These are phyloP conservation scores for Misopates orontium DNA, from an alignment of 257 asterid genomes.

Conservation along the genomic window DNA sequence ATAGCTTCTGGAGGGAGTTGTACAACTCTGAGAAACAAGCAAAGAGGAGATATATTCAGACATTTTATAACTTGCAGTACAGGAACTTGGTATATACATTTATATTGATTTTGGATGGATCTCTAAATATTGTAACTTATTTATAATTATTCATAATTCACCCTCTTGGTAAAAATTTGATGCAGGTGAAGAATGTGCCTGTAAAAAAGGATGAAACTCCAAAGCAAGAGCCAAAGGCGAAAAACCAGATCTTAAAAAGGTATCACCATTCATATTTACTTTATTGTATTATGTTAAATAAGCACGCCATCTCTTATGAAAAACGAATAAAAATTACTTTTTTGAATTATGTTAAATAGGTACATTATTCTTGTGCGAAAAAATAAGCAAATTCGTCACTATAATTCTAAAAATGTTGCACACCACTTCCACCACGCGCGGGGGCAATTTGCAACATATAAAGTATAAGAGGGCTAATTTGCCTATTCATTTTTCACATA, in stretches of 20 bases:
- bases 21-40: slow-evolving; percentile 65
- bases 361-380: too few relatives aligned
- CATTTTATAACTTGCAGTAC: slow-evolving; percentile 74
- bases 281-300: too few relatives aligned
- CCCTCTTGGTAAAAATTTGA: slow-evolving; percentile 1
- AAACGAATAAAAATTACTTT: too few relatives aligned
- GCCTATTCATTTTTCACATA: too few relatives aligned
- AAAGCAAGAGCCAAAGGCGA: slow-evolving; percentile 44
- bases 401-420: too few relatives aligned
- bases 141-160: neutral
- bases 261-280: slow-evolving; percentile 32
- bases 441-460: too few relatives aligned
- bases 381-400: too few relatives aligned
- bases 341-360: too few relatives aligned
- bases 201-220: slow-evolving; percentile 53
- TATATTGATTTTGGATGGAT: neutral
- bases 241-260: slow-evolving; percentile 49
- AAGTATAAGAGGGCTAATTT: too few relatives aligned
- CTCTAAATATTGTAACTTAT: neutral
- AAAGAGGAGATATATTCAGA: slow-evolving; percentile 66
- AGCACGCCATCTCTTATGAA: too few relatives aligned
- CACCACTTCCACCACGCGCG: too few relatives aligned
- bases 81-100: slow-evolving; percentile 57
- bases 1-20: slow-evolving; percentile 77
- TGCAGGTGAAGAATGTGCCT: slow-evolving; percentile 58